Evolutionary conservation across 257 asterid species (phyloP).

Genomic region (Solanum clarkiae): DNA sequence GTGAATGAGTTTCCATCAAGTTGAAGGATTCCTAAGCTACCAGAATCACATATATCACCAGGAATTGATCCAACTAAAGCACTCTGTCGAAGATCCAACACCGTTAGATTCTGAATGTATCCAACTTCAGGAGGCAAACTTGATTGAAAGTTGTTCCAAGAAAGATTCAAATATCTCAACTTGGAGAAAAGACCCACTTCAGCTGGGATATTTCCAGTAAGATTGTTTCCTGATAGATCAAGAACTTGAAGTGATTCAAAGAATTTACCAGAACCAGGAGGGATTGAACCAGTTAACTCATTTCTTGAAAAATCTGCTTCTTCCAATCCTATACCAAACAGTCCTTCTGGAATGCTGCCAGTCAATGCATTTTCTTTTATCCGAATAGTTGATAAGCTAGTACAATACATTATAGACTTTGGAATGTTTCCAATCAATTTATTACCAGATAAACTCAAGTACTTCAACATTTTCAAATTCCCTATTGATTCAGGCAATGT

Average conservation of each 20-base stretch:
- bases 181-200: slow-evolving; percentile 66
- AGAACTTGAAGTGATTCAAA: slow-evolving; percentile 41
- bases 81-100: slow-evolving; percentile 58
- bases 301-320: slow-evolving; percentile 75
- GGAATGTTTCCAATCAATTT: slow-evolving; percentile 49
- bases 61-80: slow-evolving; percentile 63
- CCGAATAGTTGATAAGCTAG: slow-evolving; percentile 33
- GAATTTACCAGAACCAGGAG: slow-evolving; percentile 43
- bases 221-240: slow-evolving; percentile 66
- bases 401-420: slow-evolving; percentile 22
- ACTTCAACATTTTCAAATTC: slow-evolving; percentile 30
- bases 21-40: slow-evolving; percentile 74
- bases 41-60: slow-evolving; percentile 68
- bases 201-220: slow-evolving; percentile 57
- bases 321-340: slow-evolving; percentile 53
- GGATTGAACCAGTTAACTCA: slow-evolving; percentile 44
- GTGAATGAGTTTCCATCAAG: slow-evolving; percentile 76
- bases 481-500: slow-evolving; percentile 45
- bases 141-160: slow-evolving; percentile 70
- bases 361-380: slow-evolving; percentile 44
- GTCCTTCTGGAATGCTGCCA: slow-evolving; percentile 44
- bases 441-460: slow-evolving; percentile 31
- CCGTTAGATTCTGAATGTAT: slow-evolving; percentile 51
- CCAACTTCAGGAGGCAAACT: slow-evolving; percentile 72
- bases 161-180: slow-evolving; percentile 61